These are phyloP conservation scores for Pyronema domesticum DNA, from an alignment of 495 filamentous ascomycete species.

Conservation along the genomic window DNA sequence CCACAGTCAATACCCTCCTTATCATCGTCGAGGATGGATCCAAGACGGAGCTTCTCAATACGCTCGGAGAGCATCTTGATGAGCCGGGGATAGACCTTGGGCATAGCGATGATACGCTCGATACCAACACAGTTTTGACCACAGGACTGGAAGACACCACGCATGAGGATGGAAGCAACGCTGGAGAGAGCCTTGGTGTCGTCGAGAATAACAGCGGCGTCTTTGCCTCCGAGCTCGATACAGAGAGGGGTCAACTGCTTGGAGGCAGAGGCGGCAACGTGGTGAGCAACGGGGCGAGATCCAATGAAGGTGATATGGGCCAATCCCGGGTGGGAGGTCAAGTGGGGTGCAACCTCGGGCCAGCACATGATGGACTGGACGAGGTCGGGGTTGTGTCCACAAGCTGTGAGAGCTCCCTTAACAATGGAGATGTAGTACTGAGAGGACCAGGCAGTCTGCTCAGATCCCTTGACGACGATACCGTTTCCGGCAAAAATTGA, in stretches of 20 bases:
- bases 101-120: conserved; percentile 73
- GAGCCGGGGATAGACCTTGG: conserved; percentile 52
- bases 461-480: conserved; percentile 78
- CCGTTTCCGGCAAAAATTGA: conserved; percentile 85
- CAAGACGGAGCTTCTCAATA: conserved; percentile 53
- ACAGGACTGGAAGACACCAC: conserved; percentile 87
- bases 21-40: conserved; percentile 41
- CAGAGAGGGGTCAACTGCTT: conserved; percentile 66
- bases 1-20: conserved; percentile 52
- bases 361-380: conserved; percentile 69
- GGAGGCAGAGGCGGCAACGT: conserved; percentile 71
- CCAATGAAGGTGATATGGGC: conserved; percentile 96
- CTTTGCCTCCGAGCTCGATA: conserved; percentile 88
- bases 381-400: conserved; percentile 66
- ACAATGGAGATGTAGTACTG: conserved; percentile 62
- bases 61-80: conserved; percentile 50
- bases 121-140: conserved; percentile 98
- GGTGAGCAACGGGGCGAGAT: conserved; percentile 66
- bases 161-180: conserved; percentile 65
- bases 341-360: conserved; percentile 56
- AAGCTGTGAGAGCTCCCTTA: conserved; percentile 57
- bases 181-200: conserved; percentile 43
- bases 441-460: conserved; percentile 83
- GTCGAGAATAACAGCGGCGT: conserved; percentile 82
- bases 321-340: conserved; percentile 76